A percentile compares a stretch with the other conserved stretches of the same genome.
Evolutionary conservation across 192 early-diverging fungal species (phyloP).

Genomic region (Coemansia sp.): DNA sequence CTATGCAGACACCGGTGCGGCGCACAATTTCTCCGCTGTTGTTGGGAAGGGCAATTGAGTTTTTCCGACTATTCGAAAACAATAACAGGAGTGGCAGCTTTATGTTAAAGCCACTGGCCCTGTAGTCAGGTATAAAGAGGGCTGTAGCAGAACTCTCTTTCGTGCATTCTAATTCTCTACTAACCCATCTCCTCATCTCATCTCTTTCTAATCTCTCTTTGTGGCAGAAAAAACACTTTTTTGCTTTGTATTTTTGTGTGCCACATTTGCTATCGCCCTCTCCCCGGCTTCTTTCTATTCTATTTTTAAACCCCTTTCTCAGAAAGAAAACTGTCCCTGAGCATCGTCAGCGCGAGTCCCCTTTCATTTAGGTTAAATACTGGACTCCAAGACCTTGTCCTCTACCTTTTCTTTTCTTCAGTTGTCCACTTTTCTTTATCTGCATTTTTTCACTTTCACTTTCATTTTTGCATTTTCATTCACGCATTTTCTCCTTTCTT

Average conservation of each 20-base stretch:
- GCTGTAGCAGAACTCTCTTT: background rate
- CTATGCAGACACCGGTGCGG: background rate
- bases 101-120: background rate
- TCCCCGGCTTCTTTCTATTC: conserved; percentile 4
- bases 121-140: background rate
- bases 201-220: conserved; percentile 4
- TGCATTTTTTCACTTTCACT: background rate
- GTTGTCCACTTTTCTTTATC: background rate
- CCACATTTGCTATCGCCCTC: background rate
- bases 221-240: background rate
- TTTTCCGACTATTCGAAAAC: background rate
- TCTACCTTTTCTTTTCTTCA: background rate
- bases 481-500: background rate
- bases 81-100: background rate
- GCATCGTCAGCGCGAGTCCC: background rate
- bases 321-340: background rate
- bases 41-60: background rate
- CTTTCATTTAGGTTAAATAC: background rate
- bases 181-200: background rate
- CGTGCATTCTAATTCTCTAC: background rate
- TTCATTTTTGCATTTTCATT: background rate
- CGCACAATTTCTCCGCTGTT: background rate
- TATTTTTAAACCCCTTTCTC: conserved; percentile 2
- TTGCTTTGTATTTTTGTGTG: background rate
- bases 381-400: background rate